Percentiles rank a stretch among this genome's conserved stretches.
Evolutionary conservation across 805 yeast genomes (phyloP).

Genomic region (Tetrapisispora nanseiensis): DNA sequence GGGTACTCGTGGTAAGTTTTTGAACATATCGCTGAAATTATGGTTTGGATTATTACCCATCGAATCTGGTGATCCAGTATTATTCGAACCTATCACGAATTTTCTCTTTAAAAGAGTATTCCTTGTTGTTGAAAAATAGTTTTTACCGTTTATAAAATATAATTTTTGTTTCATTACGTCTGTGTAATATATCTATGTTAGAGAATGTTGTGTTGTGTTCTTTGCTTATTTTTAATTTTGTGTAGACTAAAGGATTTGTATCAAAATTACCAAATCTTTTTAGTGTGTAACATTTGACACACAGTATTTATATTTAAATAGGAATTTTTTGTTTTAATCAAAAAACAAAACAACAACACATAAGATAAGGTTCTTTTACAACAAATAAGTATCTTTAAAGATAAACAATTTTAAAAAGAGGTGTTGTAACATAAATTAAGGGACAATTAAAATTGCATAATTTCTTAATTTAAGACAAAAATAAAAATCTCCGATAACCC

Average conservation of each 20-base stretch:
- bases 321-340: too few relatives aligned
- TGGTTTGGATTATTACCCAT: background rate
- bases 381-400: too few relatives aligned
- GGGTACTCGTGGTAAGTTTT: constrained; percentile 26
- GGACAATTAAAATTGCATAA: too few relatives aligned
- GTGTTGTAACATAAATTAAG: background rate
- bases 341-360: too few relatives aligned
- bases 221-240: too few relatives aligned
- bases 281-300: too few relatives aligned
- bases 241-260: too few relatives aligned
- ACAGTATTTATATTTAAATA: too few relatives aligned
- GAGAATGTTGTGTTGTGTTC: too few relatives aligned
- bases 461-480: background rate
- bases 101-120: background rate
- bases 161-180: background rate
- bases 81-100: background rate
- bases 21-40: constrained; percentile 7
- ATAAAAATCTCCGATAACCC: background rate
- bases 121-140: background rate
- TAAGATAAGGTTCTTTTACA: too few relatives aligned
- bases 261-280: too few relatives aligned
- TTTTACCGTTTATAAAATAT: background rate
- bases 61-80: background rate
- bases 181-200: background rate
- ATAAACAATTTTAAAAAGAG: too few relatives aligned